Evolutionary conservation across 345 rosid genomes (phyloP).

Genomic region (Cardamine occulta): DNA sequence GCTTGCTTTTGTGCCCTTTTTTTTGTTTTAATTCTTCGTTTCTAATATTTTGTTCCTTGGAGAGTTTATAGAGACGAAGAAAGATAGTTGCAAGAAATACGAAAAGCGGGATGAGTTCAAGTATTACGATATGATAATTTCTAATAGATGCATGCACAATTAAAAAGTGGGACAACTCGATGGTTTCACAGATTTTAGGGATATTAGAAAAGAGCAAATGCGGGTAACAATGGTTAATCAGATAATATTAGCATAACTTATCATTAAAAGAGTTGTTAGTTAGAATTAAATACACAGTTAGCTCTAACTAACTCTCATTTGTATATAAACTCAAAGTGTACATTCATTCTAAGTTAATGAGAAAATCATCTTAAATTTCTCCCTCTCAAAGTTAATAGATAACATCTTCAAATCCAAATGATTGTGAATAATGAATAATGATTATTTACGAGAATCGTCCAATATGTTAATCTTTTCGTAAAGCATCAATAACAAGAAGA

Average conservation of each 20-base stretch:
- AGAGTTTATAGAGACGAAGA: neutral
- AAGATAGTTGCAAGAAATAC: neutral
- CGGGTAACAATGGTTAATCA: neutral
- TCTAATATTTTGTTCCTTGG: neutral
- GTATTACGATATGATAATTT: neutral
- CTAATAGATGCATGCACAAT: neutral
- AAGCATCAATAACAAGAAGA: slow-evolving; percentile 27
- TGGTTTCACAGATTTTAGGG: neutral
- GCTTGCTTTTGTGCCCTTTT: neutral
- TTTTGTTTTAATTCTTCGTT: neutral
- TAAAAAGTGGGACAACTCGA: neutral
- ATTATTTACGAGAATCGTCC: slow-evolving; percentile 27
- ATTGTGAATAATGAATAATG: slow-evolving; percentile 31
- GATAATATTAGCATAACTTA: too few relatives aligned
- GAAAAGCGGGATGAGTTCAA: neutral
- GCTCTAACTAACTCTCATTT: too few relatives aligned
- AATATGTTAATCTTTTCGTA: slow-evolving; percentile 28
- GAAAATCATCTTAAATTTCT: too few relatives aligned
- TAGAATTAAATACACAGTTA: too few relatives aligned
- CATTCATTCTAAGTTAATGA: too few relatives aligned
- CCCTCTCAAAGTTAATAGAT: too few relatives aligned
- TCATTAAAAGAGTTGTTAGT: too few relatives aligned
- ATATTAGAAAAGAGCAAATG: neutral
- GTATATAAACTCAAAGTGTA: too few relatives aligned
- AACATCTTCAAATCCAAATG: neutral